A percentile compares a stretch with the other conserved stretches of the same genome.
phyloP scores from a whole-genome alignment of 2,329 filamentous ascomycete species.

The Exophiala dermatitidis region DNA sequence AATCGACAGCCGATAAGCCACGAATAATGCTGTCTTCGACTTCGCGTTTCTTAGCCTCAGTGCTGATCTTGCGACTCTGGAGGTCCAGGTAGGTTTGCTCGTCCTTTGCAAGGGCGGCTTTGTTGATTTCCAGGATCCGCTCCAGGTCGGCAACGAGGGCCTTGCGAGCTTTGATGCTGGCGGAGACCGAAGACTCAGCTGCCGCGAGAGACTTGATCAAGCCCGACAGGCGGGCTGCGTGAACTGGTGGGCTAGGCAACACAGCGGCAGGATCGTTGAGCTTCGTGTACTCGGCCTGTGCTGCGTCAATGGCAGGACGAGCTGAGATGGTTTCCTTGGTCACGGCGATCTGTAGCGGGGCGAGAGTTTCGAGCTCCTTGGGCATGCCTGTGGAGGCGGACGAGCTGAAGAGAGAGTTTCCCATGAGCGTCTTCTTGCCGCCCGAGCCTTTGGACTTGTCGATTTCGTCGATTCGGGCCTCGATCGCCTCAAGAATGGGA shows the following conservation, averaged over 20 bases:
- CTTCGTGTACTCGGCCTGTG: slow-evolving; percentile 77
- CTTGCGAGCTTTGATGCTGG: slow-evolving; percentile 78
- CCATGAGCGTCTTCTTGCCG: slow-evolving; percentile 50
- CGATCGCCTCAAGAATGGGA: slow-evolving; percentile 72
- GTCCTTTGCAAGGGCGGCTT: slow-evolving; percentile 61
- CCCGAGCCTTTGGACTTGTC: slow-evolving; percentile 45
- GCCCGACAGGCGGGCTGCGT: slow-evolving; percentile 80
- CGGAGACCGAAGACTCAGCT: slow-evolving; percentile 80
- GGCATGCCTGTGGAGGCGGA: slow-evolving; percentile 53
- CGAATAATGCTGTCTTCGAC: slow-evolving; percentile 90
- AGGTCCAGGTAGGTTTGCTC: slow-evolving; percentile 60
- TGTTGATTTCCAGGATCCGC: slow-evolving; percentile 69
- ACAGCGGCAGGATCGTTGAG: slow-evolving; percentile 63
- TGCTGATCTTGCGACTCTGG: slow-evolving; percentile 58
- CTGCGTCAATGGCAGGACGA: slow-evolving; percentile 60
- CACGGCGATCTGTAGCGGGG: slow-evolving; percentile 64
- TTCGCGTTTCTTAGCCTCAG: slow-evolving; percentile 75
- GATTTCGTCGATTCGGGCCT: slow-evolving; percentile 65
- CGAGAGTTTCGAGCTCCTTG: slow-evolving; percentile 67
- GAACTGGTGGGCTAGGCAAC: slow-evolving; percentile 75
- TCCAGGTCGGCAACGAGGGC: slow-evolving; percentile 73
- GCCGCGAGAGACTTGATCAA: slow-evolving; percentile 83
- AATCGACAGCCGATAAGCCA: slow-evolving; percentile 59
- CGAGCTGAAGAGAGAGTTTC: slow-evolving; percentile 64
- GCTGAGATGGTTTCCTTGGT: slow-evolving; percentile 64